Conservation (phyloP, 805 yeast genomes). For the Hanseniaspora lachancei region DNA sequence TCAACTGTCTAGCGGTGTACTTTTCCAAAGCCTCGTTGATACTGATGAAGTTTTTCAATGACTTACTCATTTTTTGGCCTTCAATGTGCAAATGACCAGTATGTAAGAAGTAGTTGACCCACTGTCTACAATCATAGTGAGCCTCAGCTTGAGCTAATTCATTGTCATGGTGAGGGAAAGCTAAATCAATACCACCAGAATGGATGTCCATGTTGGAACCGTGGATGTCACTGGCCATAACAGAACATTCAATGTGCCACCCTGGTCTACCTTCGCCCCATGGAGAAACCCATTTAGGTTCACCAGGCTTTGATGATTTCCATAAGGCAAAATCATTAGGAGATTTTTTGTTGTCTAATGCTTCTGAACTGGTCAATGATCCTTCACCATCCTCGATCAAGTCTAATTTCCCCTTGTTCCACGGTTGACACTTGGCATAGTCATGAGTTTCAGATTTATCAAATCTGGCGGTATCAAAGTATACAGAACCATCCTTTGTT, state of each 20-base stretch:
- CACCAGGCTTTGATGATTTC: slow-evolving; percentile 95
- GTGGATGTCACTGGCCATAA: slow-evolving; percentile 85
- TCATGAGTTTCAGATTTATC: slow-evolving; percentile 60
- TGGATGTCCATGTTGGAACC: slow-evolving; percentile 85
- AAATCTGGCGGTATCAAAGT: slow-evolving; percentile 77
- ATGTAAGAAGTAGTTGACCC: slow-evolving; percentile 95
- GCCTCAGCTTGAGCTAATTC: slow-evolving; percentile 97
- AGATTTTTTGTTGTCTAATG: slow-evolving; percentile 47
- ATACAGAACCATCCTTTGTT: slow-evolving; percentile 84
- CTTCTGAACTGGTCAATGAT: slow-evolving; percentile 39
- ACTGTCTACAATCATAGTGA: slow-evolving; percentile 71
- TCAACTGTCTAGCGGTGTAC: slow-evolving; percentile 66
- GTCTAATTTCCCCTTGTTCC: slow-evolving; percentile 84
- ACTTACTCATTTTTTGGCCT: slow-evolving; percentile 96
- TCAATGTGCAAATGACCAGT: slow-evolving; percentile 96
- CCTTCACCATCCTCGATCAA: slow-evolving; percentile 94
- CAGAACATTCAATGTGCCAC: slow-evolving; percentile 99
- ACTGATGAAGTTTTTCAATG: slow-evolving; percentile 87
- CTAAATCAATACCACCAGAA: slow-evolving; percentile 92
- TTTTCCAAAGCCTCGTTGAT: slow-evolving; percentile 72
- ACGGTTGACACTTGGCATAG: slow-evolving; percentile 93
- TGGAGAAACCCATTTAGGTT: slow-evolving; percentile 87
- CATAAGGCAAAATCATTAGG: slow-evolving; percentile 88
- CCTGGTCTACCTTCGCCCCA: slow-evolving; percentile 99
- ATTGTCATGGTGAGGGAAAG: slow-evolving; percentile 98